Percentiles rank a stretch among this genome's conserved stretches.
phyloP scores from a whole-genome alignment of 1,284 basidiomycete species.

The Ustilago trichophora region DNA sequence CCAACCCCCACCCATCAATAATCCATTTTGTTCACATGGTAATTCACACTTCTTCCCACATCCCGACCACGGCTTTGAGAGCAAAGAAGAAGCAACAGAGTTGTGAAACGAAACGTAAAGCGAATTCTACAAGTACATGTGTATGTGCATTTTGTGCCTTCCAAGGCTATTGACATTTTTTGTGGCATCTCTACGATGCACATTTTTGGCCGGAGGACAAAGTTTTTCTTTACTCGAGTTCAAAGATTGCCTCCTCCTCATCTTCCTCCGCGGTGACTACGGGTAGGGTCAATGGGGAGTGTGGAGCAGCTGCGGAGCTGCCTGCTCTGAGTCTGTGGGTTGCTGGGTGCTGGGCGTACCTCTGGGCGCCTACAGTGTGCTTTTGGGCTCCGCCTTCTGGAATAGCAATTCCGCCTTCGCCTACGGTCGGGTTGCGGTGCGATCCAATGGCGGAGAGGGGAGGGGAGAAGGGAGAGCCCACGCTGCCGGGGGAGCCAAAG shows the following conservation, averaged over 20 bases:
- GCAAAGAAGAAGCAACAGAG: too few relatives aligned
- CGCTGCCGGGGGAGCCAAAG: conserved; percentile 31
- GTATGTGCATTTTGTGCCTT: neutral
- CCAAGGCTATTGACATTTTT: neutral
- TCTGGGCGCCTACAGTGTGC: neutral
- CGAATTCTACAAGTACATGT: conserved; percentile 12
- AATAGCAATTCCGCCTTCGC: conserved; percentile 32
- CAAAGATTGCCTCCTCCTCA: conserved; percentile 63
- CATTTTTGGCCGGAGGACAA: neutral
- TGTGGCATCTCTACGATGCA: neutral
- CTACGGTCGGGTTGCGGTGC: conserved; percentile 2
- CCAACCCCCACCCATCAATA: too few relatives aligned
- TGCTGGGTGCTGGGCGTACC: conserved; percentile 34
- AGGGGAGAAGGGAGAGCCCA: conserved; percentile 31
- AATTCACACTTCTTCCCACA: too few relatives aligned
- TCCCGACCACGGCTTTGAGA: too few relatives aligned
- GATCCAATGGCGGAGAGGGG: conserved; percentile 33
- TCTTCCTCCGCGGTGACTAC: conserved; percentile 54
- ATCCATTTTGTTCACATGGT: too few relatives aligned
- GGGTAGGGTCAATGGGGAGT: conserved; percentile 48
- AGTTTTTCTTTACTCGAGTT: conserved; percentile 52
- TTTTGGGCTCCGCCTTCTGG: conserved; percentile 18
- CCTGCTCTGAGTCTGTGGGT: conserved; percentile 35
- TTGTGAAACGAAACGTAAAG: too few relatives aligned
- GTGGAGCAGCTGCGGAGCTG: conserved; percentile 26